A percentile compares a stretch with the other conserved stretches of the same genome.
Evolutionary conservation across 192 early-diverging fungal genomes (phyloP).

Genomic region (Linnemannia exigua): DNA sequence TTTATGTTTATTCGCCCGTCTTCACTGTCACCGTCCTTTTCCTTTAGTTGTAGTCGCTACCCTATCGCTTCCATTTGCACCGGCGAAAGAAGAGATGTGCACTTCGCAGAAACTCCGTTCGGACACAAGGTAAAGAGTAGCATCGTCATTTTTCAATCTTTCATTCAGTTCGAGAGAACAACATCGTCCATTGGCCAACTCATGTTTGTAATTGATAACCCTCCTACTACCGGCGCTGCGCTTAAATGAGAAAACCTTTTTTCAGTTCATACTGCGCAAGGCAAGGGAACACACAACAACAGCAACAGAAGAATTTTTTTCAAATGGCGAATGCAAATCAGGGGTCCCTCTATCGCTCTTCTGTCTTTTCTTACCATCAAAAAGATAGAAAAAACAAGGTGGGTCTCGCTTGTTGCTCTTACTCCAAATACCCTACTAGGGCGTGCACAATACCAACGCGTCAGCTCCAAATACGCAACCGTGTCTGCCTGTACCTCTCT

Average conservation of each 20-base stretch:
- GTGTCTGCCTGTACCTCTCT: too few species aligned
- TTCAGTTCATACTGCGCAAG: neutral
- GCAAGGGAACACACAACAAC: neutral
- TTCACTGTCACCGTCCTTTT: neutral
- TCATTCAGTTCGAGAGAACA: neutral
- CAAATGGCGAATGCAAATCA: neutral
- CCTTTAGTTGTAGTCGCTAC: neutral
- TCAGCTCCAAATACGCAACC: neutral
- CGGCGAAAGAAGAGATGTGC: neutral
- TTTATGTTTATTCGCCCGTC: neutral
- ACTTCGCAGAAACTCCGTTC: slow-evolving; percentile 9
- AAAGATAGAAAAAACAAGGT: neutral
- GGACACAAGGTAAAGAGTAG: too few species aligned
- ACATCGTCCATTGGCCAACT: neutral
- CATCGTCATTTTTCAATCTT: neutral
- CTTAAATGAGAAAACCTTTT: neutral
- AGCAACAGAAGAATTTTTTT: neutral
- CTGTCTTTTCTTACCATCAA: neutral
- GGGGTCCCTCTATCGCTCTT: neutral
- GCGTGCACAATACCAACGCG: neutral
- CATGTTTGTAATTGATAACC: neutral
- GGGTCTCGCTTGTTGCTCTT: neutral
- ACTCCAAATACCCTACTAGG: neutral
- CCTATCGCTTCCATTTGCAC: neutral
- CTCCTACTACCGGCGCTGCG: slow-evolving; percentile 1